These are phyloP conservation scores for Coix lacrymajobi DNA, from an alignment of 176 grass and related monocot genomes.

Conservation along the genomic window DNA sequence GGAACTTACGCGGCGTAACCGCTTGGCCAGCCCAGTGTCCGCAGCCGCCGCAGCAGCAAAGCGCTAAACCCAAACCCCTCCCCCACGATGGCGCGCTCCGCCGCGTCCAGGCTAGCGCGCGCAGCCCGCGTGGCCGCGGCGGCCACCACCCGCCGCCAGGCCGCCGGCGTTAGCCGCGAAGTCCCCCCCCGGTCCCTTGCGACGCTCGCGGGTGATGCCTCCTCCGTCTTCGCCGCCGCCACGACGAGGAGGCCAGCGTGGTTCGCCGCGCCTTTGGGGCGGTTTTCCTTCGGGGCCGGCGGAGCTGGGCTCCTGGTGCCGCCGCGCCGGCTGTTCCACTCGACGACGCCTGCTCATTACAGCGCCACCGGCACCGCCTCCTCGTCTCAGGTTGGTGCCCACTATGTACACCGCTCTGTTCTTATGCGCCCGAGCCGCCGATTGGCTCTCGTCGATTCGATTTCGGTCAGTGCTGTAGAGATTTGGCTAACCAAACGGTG, in stretches of 20 bases:
- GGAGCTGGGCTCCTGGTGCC: neutral
- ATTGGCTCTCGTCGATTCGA: neutral
- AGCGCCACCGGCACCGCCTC: slow-evolving; percentile 23
- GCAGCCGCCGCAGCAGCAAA: neutral
- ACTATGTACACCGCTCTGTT: neutral
- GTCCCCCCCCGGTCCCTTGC: slow-evolving; percentile 6
- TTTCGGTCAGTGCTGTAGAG: neutral
- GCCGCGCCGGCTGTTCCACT: slow-evolving; percentile 41
- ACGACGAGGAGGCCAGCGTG: neutral
- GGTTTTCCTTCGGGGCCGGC: neutral
- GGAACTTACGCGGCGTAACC: neutral
- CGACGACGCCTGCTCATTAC: slow-evolving; percentile 24
- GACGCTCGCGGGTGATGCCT: neutral
- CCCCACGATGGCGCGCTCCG: slow-evolving; percentile 10
- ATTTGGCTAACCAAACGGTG: neutral
- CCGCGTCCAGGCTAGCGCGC: slow-evolving; percentile 43
- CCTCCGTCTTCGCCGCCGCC: neutral
- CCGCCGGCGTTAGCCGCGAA: neutral
- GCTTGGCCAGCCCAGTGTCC: neutral
- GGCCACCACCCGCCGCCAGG: slow-evolving; percentile 5
- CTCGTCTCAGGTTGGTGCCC: slow-evolving; percentile 38
- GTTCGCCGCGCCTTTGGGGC: neutral
- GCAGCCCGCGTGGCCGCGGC: slow-evolving; percentile 10
- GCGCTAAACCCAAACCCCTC: slow-evolving; percentile 5
- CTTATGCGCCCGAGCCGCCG: neutral